A percentile compares a stretch with the other conserved stretches of the same genome.
These are phyloP conservation scores for Haplosporangium sp. DNA, from an alignment of 371 early-diverging fungal species.

Conservation along the genomic window DNA sequence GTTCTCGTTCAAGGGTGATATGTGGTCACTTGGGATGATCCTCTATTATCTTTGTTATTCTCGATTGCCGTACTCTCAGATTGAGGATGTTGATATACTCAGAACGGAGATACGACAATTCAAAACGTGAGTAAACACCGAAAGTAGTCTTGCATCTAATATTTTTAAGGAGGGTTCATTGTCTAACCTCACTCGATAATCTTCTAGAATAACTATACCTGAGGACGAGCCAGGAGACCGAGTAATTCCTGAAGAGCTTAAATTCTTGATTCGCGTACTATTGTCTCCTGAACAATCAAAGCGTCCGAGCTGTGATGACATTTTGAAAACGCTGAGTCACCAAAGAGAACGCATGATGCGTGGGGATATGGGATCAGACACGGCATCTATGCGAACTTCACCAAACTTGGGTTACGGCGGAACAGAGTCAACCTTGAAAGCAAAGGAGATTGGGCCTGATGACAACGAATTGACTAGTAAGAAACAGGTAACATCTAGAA, in stretches of 20 bases:
- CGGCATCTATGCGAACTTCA: slow-evolving; percentile 15
- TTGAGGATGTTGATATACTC: slow-evolving; percentile 90
- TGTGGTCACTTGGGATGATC: slow-evolving; percentile 96
- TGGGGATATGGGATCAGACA: slow-evolving; percentile 39
- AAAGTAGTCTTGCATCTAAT: not conserved
- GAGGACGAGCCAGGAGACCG: slow-evolving; percentile 42
- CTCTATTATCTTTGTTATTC: slow-evolving; percentile 92
- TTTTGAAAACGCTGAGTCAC: slow-evolving; percentile 55
- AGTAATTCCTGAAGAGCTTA: slow-evolving; percentile 70
- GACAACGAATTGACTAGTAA: not conserved
- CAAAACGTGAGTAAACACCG: slow-evolving; percentile 52
- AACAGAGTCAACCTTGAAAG: not conserved
- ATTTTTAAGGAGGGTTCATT: not conserved
- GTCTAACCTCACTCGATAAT: not conserved
- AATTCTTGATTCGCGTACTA: slow-evolving; percentile 68
- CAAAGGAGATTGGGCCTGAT: not conserved
- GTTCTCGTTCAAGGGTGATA: slow-evolving; percentile 88
- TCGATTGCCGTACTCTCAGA: slow-evolving; percentile 82
- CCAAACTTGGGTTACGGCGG: not conserved
- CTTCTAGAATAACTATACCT: slow-evolving; percentile 31
- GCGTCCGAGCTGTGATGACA: slow-evolving; percentile 75
- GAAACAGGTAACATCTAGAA: not conserved
- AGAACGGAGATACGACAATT: slow-evolving; percentile 82
- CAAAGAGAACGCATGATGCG: slow-evolving; percentile 54
- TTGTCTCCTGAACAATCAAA: slow-evolving; percentile 69